Conservation (phyloP, 78 protist species). For the Guillardia theta region DNA sequence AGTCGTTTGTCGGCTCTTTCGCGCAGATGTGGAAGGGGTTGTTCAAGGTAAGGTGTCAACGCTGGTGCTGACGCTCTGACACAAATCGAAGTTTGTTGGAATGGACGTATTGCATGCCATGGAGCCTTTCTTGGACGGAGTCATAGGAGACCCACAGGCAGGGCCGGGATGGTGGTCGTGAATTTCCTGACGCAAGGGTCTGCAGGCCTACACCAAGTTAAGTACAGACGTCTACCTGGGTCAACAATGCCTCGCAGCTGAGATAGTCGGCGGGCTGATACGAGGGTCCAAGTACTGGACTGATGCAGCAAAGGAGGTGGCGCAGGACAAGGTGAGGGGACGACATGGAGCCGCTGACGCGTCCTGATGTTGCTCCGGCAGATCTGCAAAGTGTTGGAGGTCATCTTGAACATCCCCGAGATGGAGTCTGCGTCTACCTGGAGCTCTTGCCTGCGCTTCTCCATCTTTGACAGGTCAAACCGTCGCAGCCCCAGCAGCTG, state of each 20-base stretch:
- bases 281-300: not conserved
- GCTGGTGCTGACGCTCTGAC: not conserved
- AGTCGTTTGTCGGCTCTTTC: not conserved
- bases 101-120: not conserved
- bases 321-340: not conserved
- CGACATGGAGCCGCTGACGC: too few relatives aligned
- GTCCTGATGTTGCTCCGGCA: too few relatives aligned
- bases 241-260: not conserved
- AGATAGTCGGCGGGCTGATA: not conserved
- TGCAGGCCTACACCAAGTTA: too few relatives aligned
- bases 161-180: too few relatives aligned
- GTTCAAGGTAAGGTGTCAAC: too few relatives aligned
- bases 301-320: not conserved
- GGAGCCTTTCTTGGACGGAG: not conserved
- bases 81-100: too few relatives aligned
- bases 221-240: not conserved
- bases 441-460: not conserved
- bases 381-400: not conserved
- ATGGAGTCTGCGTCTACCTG: not conserved
- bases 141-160: not conserved
- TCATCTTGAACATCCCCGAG: not conserved
- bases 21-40: not conserved
- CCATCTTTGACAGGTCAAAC: not conserved
- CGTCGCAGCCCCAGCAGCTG: not conserved
- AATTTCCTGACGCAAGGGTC: too few relatives aligned